Base-by-base conservation (phyloP, 495 filamentous ascomycete species). In the Physcia stellaris region DNA sequence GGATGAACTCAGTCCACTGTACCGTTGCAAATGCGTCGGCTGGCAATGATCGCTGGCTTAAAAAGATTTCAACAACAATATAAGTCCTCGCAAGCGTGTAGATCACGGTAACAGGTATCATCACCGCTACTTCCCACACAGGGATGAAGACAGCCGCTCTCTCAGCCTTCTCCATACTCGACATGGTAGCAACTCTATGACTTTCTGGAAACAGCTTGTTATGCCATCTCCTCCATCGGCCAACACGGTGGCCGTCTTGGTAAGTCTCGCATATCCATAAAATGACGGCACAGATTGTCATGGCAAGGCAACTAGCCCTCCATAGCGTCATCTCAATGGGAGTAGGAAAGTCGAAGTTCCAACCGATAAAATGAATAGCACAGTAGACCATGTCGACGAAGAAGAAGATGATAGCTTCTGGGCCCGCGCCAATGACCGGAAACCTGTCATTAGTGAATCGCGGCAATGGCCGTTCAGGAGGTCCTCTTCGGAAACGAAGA, bases 401-500 rank as follows among this genome's bases (percentile, higher is more conserved):
- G 31, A 49, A 49, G 7, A 49, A 17, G 12, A 47, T 24, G 24
- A 49, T 35, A 7, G 39, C 30, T 20, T 52, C 47, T 24, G 22
- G 43, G 27, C 43, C 23, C 23, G 46, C 50, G 16, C 43, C 47
- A 26, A 52, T 49, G 30, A 49, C 47, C 15, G 50, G 50, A 6
- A 52, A 47, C 4, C 49, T 34, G 33, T 52, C 50, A 26, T 52
- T 52, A 30, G 46, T 49, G 29, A 52, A 44, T 13, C 50, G 39
- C 21, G 50, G 46, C 19, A 52, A 29, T n/a, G 50, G 50, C 20
- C 50, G 35, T 32, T 47, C 40, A n/a, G 37, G 40, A 20, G 50
- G 50, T 7, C 46, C 43, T 22, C 36, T 45, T 17, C 35, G 39
- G 34, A 52, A 49, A 15, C 83, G 71, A 41, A 77, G 83, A 57